Evolutionary conservation across 768 basidiomycete genomes (phyloP), one percentile per base, ranked within the genome.

Genomic region (Leccinum barrowsii): DNA sequence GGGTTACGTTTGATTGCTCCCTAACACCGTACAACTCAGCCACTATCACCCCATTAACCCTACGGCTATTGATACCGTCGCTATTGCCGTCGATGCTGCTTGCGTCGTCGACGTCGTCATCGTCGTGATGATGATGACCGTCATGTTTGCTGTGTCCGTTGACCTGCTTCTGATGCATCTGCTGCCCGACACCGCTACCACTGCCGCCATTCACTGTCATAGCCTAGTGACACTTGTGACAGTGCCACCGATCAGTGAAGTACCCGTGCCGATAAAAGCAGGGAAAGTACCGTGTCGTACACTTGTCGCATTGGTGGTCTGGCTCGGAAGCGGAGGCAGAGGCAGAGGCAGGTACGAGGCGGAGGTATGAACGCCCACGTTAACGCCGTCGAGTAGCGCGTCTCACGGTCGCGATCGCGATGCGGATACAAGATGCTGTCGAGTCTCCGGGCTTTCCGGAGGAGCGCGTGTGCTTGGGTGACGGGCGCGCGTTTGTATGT

Each of bases 371-470:
- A 26, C 26, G 26, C 22, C 22, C 4, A 15, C 47, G 12, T 26
- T 26, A 26, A 26, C 26, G 26, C 22, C n/a, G 10, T 42, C 42
- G n/a, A 42, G n/a, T 10, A 19, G 6, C 2, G 42, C 15, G 26
- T 49, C 46, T 22, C 46, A 4, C 26, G 49, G 7, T 50, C 49
- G 2, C 30, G 50, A 11, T 50, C 50, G 56, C 70, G 59, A 77
- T 80, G 32, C 74, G 68, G 62, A 82, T 82, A 60, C 7, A 94
- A 76, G 50, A 92, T 78, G 30, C 77, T 75, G 67, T 98, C 95
- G 19, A 98, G 78, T 17, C 93, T 84, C 21, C 85, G 84, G 7
- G 94, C 94, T 73, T 95, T 95, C 52, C 96, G 90, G 24, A 97
- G 82, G 6, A 95, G 80, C 2, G 85, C 90, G 70, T 96, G 93